These are phyloP conservation scores for Lenzites betulinus DNA, from an alignment of 768 basidiomycete genomes.

Conservation along the genomic window DNA sequence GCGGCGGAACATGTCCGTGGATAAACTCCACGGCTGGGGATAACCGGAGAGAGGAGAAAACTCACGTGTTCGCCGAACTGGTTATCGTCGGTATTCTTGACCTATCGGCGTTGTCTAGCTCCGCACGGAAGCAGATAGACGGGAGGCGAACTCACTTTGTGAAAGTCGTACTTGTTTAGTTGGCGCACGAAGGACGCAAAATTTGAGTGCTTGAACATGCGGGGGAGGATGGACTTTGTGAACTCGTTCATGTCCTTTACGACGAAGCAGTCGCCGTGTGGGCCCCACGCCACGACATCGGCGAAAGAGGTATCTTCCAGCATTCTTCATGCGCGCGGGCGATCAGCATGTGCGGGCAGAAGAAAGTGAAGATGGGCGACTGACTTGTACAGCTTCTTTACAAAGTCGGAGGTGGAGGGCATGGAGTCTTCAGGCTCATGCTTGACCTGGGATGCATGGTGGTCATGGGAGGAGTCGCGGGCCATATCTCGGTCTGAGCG, in stretches of 20 bases:
- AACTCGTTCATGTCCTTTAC: slow-evolving; percentile 99
- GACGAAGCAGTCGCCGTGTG: slow-evolving; percentile 85
- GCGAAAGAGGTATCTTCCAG: slow-evolving; percentile 77
- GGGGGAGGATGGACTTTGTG: slow-evolving; percentile 85
- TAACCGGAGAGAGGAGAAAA: slow-evolving; percentile 28
- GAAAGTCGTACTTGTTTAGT: slow-evolving; percentile 96
- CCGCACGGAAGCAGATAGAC: slow-evolving; percentile 1
- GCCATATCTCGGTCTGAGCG: slow-evolving; percentile 26
- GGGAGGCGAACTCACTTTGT: slow-evolving; percentile 58
- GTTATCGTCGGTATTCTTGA: slow-evolving; percentile 85
- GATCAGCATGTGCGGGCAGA: neutral
- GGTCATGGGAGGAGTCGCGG: slow-evolving; percentile 26
- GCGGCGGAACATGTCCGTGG: slow-evolving; percentile 11
- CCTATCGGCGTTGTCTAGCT: slow-evolving; percentile 34
- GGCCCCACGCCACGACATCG: slow-evolving; percentile 81
- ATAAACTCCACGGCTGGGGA: slow-evolving; percentile 2
- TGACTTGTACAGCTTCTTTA: slow-evolving; percentile 92
- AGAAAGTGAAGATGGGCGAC: slow-evolving; percentile 26
- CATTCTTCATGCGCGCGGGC: slow-evolving; percentile 58
- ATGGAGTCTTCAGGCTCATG: slow-evolving; percentile 66
- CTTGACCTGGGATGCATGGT: slow-evolving; percentile 21
- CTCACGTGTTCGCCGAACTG: slow-evolving; percentile 63
- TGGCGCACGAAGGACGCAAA: slow-evolving; percentile 92
- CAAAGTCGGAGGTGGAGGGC: slow-evolving; percentile 91
- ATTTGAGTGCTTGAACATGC: slow-evolving; percentile 94